These are phyloP conservation scores for Vigna hirtella DNA, from an alignment of 306 rosid species.

Conservation along the genomic window DNA sequence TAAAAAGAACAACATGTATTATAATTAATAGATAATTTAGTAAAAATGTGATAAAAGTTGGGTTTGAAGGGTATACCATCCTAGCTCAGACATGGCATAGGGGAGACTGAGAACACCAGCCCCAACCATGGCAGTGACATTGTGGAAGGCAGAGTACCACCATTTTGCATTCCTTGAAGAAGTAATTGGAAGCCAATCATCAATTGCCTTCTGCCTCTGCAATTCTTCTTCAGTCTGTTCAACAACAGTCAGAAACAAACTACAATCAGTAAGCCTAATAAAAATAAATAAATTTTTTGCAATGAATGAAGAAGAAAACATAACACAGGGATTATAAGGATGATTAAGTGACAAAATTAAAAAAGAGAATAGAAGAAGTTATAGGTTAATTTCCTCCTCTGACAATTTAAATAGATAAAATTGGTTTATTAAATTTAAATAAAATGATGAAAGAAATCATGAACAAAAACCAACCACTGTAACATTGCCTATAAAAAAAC, in stretches of 20 bases:
- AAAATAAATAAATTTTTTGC: neutral
- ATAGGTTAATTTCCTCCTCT: too few species aligned
- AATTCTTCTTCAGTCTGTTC: conserved; percentile 36
- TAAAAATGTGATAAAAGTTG: neutral
- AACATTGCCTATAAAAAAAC: too few species aligned
- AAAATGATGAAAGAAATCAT: too few species aligned
- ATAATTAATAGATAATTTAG: neutral
- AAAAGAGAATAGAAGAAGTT: too few species aligned
- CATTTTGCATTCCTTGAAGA: conserved; percentile 84
- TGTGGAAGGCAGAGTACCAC: conserved; percentile 93
- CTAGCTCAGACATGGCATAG: conserved; percentile 72
- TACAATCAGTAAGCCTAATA: neutral
- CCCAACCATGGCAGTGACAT: conserved; percentile 88
- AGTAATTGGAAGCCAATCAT: conserved; percentile 84
- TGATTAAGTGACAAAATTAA: too few species aligned
- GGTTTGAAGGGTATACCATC: conserved; percentile 58
- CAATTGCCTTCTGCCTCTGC: conserved; percentile 57
- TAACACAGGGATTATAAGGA: neutral
- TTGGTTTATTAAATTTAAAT: too few species aligned
- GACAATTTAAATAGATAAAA: too few species aligned
- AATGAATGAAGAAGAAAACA: neutral
- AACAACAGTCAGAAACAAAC: conserved; percentile 24
- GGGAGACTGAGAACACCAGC: conserved; percentile 89
- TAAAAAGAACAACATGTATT: neutral
- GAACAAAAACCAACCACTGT: too few species aligned